These are phyloP conservation scores for Phytophthora sp. DNA, from an alignment of 352 stramenopile species.

Conservation along the genomic window DNA sequence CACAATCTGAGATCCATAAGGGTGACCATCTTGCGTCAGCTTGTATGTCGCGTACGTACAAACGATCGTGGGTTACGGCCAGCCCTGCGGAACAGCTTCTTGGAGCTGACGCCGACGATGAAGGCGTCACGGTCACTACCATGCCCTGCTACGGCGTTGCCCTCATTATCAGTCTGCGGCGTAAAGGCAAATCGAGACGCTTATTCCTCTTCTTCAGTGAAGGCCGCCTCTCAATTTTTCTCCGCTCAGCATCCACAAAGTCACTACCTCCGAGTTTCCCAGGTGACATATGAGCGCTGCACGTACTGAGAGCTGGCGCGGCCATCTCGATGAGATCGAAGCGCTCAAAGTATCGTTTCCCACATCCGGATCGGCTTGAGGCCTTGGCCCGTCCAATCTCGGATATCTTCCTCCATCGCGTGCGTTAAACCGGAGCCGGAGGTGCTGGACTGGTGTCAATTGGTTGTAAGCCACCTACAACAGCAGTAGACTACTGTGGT, in stretches of 20 bases:
- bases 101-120: not conserved
- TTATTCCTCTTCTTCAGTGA: not conserved
- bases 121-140: not conserved
- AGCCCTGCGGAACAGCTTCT: not conserved
- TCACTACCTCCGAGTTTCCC: too few species aligned
- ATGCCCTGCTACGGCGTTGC: not conserved
- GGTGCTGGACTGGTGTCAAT: not conserved
- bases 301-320: too few species aligned
- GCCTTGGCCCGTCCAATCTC: too few species aligned
- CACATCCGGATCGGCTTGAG: too few species aligned
- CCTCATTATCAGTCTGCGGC: not conserved
- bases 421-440: not conserved
- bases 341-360: too few species aligned
- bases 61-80: too few species aligned
- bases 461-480: not conserved
- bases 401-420: not conserved
- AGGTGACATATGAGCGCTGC: too few species aligned
- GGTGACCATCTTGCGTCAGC: not conserved
- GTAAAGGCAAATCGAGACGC: not conserved
- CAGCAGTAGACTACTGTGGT: not conserved
- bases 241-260: too few species aligned
- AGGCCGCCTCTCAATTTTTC: too few species aligned
- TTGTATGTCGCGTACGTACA: not conserved
- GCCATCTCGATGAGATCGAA: too few species aligned
- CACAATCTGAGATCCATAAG: too few species aligned